Evolutionary conservation across 306 rosid genomes (phyloP).

Genomic region (Abrus precatorius): DNA sequence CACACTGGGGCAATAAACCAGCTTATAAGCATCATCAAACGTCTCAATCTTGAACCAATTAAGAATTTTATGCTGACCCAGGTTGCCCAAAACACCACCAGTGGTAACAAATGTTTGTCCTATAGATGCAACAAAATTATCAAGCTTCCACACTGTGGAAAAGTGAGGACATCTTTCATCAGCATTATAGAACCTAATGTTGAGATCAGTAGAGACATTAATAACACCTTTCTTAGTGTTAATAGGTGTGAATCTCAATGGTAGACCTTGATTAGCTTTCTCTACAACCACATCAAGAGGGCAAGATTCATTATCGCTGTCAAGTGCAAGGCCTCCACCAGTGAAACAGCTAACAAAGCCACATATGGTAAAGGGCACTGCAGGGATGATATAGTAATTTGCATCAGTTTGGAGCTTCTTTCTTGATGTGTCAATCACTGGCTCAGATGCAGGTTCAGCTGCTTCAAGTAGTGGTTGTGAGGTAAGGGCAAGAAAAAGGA

Average conservation of each 20-base stretch:
- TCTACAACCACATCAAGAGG: slow-evolving; percentile 54
- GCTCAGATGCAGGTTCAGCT: slow-evolving; percentile 18
- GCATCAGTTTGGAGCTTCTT: slow-evolving; percentile 28
- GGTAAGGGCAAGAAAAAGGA: slow-evolving; percentile 7
- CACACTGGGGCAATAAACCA: slow-evolving; percentile 65
- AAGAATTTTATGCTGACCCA: slow-evolving; percentile 27
- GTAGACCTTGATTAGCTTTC: slow-evolving; percentile 44
- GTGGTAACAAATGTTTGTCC: slow-evolving; percentile 53
- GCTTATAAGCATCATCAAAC: slow-evolving; percentile 50
- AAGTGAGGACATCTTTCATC: background rate
- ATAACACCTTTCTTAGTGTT: slow-evolving; percentile 48
- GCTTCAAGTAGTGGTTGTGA: slow-evolving; percentile 22
- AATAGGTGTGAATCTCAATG: slow-evolving; percentile 48
- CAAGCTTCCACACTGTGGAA: slow-evolving; percentile 60
- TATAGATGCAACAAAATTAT: background rate
- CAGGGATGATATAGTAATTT: slow-evolving; percentile 43
- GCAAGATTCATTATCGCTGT: slow-evolving; percentile 7
- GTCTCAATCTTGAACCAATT: slow-evolving; percentile 71
- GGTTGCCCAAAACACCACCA: slow-evolving; percentile 56
- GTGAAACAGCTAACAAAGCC: slow-evolving; percentile 5
- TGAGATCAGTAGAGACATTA: slow-evolving; percentile 54
- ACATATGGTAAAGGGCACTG: slow-evolving; percentile 20
- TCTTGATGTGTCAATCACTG: slow-evolving; percentile 53
- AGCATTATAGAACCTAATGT: slow-evolving; percentile 51
- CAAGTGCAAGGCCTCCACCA: slow-evolving; percentile 20